Evolutionary conservation across 1,284 basidiomycete species (phyloP).

Genomic region (Pholiota adiposa): DNA sequence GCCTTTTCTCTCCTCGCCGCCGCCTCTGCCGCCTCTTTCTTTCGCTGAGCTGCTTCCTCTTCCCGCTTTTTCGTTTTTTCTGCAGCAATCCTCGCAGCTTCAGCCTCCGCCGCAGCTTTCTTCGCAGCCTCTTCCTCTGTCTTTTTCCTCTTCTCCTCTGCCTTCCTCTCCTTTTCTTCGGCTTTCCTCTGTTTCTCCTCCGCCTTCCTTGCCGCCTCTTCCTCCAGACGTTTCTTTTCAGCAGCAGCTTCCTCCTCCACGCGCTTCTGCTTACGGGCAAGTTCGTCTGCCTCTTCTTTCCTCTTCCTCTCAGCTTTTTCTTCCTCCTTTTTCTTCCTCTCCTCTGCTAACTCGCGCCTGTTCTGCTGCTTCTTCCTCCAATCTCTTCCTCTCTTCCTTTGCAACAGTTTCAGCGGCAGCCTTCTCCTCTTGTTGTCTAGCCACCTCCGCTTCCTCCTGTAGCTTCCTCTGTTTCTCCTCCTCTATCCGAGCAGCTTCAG

Average conservation of each 20-base stretch:
- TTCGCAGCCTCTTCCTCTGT: constrained; percentile 8
- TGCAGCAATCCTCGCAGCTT: neutral
- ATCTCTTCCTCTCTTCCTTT: neutral
- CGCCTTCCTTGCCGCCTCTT: constrained; percentile 8
- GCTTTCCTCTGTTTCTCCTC: neutral
- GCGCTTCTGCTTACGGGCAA: constrained; percentile 4
- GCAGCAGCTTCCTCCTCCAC: constrained; percentile 1
- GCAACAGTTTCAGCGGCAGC: neutral
- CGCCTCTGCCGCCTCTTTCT: neutral
- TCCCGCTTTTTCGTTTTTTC: neutral
- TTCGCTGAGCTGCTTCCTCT: constrained; percentile 1
- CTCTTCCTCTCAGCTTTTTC: constrained; percentile 5
- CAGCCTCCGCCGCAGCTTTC: neutral
- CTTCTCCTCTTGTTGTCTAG: neutral
- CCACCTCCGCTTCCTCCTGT: neutral
- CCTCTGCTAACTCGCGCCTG: neutral
- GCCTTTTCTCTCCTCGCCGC: constrained; percentile 4
- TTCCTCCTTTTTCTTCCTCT: constrained; percentile 2
- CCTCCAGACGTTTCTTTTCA: constrained; percentile 6
- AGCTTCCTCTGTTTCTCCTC: neutral
- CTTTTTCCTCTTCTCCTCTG: constrained; percentile 5
- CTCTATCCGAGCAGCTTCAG: neutral
- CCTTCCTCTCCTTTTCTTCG: neutral
- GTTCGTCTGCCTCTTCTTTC: neutral
- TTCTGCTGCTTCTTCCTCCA: constrained; percentile 8